Evolutionary conservation across 441 rosid genomes (phyloP).

Genomic region (Populus tomentosa): DNA sequence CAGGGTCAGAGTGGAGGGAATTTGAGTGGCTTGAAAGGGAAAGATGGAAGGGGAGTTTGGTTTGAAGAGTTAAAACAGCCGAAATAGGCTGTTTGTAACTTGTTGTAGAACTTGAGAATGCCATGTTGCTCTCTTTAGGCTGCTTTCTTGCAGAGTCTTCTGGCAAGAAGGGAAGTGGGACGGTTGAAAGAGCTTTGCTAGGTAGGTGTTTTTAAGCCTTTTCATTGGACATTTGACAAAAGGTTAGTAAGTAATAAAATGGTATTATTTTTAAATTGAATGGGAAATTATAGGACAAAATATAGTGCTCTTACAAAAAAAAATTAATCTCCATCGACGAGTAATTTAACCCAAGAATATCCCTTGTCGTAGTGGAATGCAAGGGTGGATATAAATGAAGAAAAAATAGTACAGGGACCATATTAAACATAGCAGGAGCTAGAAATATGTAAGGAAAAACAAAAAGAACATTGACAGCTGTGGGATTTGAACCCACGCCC

Average conservation of each 20-base stretch:
- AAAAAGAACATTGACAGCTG: slow-evolving; percentile 14
- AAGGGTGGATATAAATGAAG: neutral
- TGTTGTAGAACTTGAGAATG: too few species aligned
- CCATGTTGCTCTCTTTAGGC: neutral
- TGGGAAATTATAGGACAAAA: neutral
- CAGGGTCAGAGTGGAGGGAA: slow-evolving; percentile 84
- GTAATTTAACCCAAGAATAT: neutral
- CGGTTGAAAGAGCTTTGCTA: neutral
- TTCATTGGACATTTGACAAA: too few species aligned
- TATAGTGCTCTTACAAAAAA: neutral
- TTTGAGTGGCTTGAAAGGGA: slow-evolving; percentile 45
- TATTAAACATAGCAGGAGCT: neutral
- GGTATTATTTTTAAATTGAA: neutral
- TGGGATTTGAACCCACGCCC: slow-evolving; percentile 99
- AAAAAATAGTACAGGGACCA: neutral
- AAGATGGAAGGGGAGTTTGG: slow-evolving; percentile 26
- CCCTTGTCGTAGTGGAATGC: neutral
- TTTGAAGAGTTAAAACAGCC: slow-evolving; percentile 28
- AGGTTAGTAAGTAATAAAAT: neutral
- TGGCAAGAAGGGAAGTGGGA: neutral
- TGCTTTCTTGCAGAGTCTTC: neutral
- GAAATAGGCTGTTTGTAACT: slow-evolving; percentile 6
- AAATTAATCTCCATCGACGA: neutral
- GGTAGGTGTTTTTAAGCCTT: neutral
- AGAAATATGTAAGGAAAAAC: too few species aligned